Percentiles rank a stretch among this genome's conserved stretches.
Evolutionary conservation across 2,329 filamentous ascomycete species (phyloP).

Genomic region (Fusarium staphyleae): DNA sequence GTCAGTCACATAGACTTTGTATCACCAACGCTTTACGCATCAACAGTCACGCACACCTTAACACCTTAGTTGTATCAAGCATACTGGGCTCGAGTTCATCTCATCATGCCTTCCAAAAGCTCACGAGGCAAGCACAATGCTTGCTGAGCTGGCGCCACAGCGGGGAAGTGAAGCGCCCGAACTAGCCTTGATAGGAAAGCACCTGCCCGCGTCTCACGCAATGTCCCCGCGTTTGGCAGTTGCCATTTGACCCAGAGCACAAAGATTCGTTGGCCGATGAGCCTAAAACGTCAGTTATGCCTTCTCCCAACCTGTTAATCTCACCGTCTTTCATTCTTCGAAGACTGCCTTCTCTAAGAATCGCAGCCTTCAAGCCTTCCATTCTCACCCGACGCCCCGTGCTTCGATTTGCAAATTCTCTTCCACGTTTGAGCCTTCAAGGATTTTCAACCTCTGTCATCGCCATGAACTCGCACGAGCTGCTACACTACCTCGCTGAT

Average conservation of each 20-base stretch:
- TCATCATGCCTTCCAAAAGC: too few relatives aligned
- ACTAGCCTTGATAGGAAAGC: conserved; percentile 29
- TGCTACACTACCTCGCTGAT: conserved; percentile 86
- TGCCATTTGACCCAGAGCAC: conserved; percentile 32
- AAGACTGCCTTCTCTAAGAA: conserved; percentile 47
- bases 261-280: conserved; percentile 34
- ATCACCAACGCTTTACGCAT: too few relatives aligned
- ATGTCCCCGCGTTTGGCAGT: conserved; percentile 26
- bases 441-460: conserved; percentile 48
- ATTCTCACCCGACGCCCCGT: conserved; percentile 32
- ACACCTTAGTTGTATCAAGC: too few relatives aligned
- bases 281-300: conserved; percentile 40
- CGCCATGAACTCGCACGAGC: conserved; percentile 64
- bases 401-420: conserved; percentile 36
- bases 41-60: too few relatives aligned
- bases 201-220: conserved; percentile 7
- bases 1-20: too few relatives aligned
- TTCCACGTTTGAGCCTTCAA: conserved; percentile 33
- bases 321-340: conserved; percentile 46
- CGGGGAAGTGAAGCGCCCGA: conserved; percentile 13
- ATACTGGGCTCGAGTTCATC: too few relatives aligned
- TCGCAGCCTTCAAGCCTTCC: conserved; percentile 39
- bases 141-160: neutral
- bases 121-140: neutral
- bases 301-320: conserved; percentile 44